These are phyloP conservation scores for Staphylotrichum longicolle DNA, from an alignment of 495 filamentous ascomycete genomes.

Conservation along the genomic window DNA sequence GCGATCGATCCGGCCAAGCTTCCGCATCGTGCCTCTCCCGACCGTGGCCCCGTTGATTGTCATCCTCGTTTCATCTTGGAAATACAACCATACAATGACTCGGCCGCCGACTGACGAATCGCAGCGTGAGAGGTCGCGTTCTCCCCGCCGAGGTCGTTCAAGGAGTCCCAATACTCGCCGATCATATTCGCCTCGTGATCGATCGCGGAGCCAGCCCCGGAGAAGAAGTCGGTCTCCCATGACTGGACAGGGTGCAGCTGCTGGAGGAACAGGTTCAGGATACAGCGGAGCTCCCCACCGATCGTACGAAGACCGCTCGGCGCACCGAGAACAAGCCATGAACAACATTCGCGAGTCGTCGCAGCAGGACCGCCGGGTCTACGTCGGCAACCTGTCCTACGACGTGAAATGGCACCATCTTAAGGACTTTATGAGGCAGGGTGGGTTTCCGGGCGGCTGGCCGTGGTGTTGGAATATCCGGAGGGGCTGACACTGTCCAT, in stretches of 20 bases:
- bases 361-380: constrained; percentile 98
- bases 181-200: constrained; percentile 90
- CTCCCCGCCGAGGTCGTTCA: constrained; percentile 76
- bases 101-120: constrained; percentile 42
- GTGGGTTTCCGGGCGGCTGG: constrained; percentile 52
- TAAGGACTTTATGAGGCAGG: constrained; percentile 99
- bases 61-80: neutral
- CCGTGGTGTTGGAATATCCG: too few species aligned
- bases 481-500: neutral
- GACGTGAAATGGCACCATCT: constrained; percentile 99
- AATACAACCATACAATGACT: neutral
- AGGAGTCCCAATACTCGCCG: constrained; percentile 61
- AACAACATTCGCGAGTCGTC: constrained; percentile 86
- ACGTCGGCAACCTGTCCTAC: constrained; percentile 97
- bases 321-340: constrained; percentile 93
- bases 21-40: neutral
- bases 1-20: neutral
- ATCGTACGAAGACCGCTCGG: constrained; percentile 77
- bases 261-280: constrained; percentile 57
- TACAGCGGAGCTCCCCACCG: constrained; percentile 66
- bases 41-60: neutral
- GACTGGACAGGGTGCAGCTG: constrained; percentile 67
- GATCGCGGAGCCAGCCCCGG: constrained; percentile 70
- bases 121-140: constrained; percentile 94
- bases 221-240: constrained; percentile 84